phyloP scores from a whole-genome alignment of 768 basidiomycete genomes.

The Lyophyllum shimeji region DNA sequence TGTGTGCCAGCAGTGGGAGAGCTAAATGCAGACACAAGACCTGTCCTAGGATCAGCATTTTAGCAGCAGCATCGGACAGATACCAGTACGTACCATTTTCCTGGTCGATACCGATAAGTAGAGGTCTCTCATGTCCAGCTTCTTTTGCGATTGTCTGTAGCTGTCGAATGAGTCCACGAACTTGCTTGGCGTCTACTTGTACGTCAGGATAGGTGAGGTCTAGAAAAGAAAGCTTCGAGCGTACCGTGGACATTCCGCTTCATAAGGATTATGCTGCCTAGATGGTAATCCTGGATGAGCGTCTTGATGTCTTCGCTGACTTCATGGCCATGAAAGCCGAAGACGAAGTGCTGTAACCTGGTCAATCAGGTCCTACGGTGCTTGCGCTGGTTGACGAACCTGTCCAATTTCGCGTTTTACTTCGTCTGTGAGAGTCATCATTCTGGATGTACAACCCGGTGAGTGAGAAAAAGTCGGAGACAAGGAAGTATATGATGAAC shows the following conservation, averaged over 20 bases:
- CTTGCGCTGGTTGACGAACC: slow-evolving; percentile 21
- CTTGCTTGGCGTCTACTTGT: slow-evolving; percentile 48
- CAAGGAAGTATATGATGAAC: neutral
- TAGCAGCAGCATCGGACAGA: neutral
- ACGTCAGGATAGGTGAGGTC: neutral
- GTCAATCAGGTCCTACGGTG: neutral
- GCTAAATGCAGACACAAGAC: slow-evolving; percentile 70
- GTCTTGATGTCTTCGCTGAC: slow-evolving; percentile 49
- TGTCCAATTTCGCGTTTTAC: slow-evolving; percentile 47
- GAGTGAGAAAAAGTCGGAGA: neutral
- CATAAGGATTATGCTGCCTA: slow-evolving; percentile 71
- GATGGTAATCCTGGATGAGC: slow-evolving; percentile 60
- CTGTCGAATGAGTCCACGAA: slow-evolving; percentile 43
- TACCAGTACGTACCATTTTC: slow-evolving; percentile 54
- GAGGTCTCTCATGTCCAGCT: slow-evolving; percentile 52
- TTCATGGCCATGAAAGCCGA: slow-evolving; percentile 65
- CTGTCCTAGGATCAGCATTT: slow-evolving; percentile 28
- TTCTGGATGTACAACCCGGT: neutral
- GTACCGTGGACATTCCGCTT: slow-evolving; percentile 62
- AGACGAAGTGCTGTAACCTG: slow-evolving; percentile 60
- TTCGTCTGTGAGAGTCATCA: slow-evolving; percentile 29
- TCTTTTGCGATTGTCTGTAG: slow-evolving; percentile 58
- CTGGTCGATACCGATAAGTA: slow-evolving; percentile 73
- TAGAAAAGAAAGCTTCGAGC: neutral
- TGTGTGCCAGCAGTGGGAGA: slow-evolving; percentile 58